Percentiles rank a stretch among this genome's conserved stretches.
Conservation (phyloP, 176 grass and related monocot species). For the Triticum aestivum region DNA sequence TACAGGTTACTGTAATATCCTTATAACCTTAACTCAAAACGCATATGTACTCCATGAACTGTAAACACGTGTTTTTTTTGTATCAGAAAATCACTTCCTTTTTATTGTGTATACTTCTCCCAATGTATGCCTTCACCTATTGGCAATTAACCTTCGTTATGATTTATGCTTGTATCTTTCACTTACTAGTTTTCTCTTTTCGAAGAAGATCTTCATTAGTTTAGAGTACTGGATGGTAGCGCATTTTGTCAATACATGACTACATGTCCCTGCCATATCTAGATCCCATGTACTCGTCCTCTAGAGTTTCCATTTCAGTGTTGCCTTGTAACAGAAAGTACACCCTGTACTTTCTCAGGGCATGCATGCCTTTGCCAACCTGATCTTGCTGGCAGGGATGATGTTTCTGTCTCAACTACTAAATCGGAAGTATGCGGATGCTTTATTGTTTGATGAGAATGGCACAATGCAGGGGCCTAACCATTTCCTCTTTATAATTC, state of each 20-base stretch:
- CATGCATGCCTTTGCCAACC: neutral
- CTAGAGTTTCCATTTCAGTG: constrained; percentile 17
- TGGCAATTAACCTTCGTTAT: neutral
- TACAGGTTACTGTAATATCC: constrained; percentile 7
- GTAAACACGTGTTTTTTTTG: neutral
- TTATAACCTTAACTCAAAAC: constrained; percentile 3
- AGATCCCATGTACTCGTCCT: constrained; percentile 17
- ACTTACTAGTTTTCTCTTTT: neutral
- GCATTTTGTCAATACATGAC: neutral
- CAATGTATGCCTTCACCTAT: neutral
- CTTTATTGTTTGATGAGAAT: constrained; percentile 23
- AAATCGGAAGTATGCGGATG: neutral
- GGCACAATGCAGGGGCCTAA: constrained; percentile 19
- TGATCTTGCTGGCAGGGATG: neutral
- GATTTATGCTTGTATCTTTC: neutral
- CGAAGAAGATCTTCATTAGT: neutral
- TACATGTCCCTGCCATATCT: constrained; percentile 23
- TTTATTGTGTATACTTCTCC: neutral
- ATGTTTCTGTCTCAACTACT: constrained; percentile 16
- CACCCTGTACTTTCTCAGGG: neutral
- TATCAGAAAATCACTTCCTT: neutral
- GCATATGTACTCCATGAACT: neutral
- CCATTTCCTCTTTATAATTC: constrained; percentile 1
- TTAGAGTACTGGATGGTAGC: neutral
- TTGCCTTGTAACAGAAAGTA: neutral